phyloP scores from a whole-genome alignment of 306 rosid species.

The Abrus precatorius region DNA sequence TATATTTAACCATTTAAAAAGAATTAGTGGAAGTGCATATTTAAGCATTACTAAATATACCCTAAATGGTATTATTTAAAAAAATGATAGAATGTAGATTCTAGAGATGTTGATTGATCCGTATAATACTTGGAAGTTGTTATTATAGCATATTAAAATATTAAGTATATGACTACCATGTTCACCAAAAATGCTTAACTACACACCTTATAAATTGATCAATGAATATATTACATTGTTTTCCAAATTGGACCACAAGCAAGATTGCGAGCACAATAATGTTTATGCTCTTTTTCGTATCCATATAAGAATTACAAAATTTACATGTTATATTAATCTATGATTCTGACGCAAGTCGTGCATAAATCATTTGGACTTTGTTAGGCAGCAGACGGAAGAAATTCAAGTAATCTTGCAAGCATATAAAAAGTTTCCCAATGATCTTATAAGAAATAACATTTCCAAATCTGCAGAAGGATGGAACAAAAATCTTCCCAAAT shows the following conservation, averaged over 20 bases:
- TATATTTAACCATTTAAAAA: too few relatives aligned
- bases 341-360: background rate
- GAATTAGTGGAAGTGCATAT: too few relatives aligned
- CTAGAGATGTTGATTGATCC: background rate
- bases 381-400: conserved; percentile 5
- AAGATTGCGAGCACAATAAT: conserved; percentile 32
- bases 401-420: conserved; percentile 35
- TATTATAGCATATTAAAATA: background rate
- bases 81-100: background rate
- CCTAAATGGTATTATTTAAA: background rate
- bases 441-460: conserved; percentile 20
- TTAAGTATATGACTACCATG: background rate
- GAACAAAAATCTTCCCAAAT: conserved; percentile 26
- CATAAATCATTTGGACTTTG: conserved; percentile 2
- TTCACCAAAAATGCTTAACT: conserved; percentile 11
- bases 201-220: background rate
- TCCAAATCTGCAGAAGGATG: conserved; percentile 39
- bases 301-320: conserved; percentile 43
- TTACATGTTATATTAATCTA: conserved; percentile 33
- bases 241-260: conserved; percentile 1
- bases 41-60: too few relatives aligned
- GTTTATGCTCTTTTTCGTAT: background rate
- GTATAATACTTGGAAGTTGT: background rate
- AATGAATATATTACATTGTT: conserved; percentile 12
- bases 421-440: background rate